phyloP scores from a whole-genome alignment of 306 rosid species.

The Vigna hirtella region DNA sequence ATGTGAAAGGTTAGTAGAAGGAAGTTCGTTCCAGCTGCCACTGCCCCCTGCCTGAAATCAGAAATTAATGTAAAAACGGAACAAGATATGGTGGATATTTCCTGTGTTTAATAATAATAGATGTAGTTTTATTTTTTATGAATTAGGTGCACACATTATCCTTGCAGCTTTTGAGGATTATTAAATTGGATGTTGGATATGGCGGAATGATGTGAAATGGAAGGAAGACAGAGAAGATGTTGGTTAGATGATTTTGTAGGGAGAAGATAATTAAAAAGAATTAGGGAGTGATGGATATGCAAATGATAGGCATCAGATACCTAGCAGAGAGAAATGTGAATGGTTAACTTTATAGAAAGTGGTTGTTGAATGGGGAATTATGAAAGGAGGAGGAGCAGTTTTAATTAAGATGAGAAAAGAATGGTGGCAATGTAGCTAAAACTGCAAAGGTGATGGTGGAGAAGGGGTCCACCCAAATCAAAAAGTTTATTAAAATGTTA shows the following conservation, averaged over 20 bases:
- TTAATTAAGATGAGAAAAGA: constrained; percentile 33
- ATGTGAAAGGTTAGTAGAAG: neutral
- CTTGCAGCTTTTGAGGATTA: constrained; percentile 27
- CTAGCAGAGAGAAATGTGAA: constrained; percentile 27
- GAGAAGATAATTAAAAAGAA: constrained; percentile 28
- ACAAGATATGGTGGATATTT: constrained; percentile 23
- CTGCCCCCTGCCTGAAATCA: constrained; percentile 16
- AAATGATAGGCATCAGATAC: constrained; percentile 44
- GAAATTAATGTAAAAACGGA: constrained; percentile 34
- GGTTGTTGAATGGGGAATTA: constrained; percentile 4
- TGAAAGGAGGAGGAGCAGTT: constrained; percentile 39
- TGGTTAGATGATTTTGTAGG: constrained; percentile 40
- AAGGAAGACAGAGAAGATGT: constrained; percentile 25
- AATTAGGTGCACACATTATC: constrained; percentile 38
- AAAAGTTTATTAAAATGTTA: too few species aligned
- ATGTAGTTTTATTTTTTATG: constrained; percentile 25
- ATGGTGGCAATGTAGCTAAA: neutral
- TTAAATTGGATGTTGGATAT: constrained; percentile 21
- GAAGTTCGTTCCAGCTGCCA: constrained; percentile 27
- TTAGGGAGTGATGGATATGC: constrained; percentile 39
- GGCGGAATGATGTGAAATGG: neutral
- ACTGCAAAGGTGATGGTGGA: constrained; percentile 44
- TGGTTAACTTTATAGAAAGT: neutral
- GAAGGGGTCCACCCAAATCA: constrained; percentile 35
- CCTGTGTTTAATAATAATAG: neutral